Percentiles rank a stretch among this genome's conserved stretches.
Evolutionary conservation across 805 yeast genomes (phyloP).

Genomic region (Candida arabinofermentans): DNA sequence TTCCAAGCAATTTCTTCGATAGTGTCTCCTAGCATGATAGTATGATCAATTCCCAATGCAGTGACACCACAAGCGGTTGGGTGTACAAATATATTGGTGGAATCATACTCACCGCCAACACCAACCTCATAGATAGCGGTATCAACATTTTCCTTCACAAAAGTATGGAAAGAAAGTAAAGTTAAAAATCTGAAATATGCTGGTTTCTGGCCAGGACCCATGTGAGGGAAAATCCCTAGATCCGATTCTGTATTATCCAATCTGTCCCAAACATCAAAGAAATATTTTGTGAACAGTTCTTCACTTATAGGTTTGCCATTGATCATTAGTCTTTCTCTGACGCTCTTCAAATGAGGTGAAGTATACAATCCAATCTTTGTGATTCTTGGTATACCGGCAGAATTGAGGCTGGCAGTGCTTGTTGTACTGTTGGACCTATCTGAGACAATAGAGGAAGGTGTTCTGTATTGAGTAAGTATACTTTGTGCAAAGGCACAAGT

Average conservation of each 20-base stretch:
- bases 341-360: constrained; percentile 92
- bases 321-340: constrained; percentile 85
- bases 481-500: constrained; percentile 93
- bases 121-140: constrained; percentile 97
- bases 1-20: constrained; percentile 92
- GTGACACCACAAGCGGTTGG: constrained; percentile 87
- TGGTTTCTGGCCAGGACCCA: constrained; percentile 73
- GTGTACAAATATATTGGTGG: constrained; percentile 79
- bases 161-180: constrained; percentile 84
- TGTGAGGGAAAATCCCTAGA: constrained; percentile 59
- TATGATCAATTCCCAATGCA: constrained; percentile 89
- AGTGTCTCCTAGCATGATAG: constrained; percentile 79
- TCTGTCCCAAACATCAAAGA: constrained; percentile 91
- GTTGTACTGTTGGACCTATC: constrained; percentile 3
- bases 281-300: constrained; percentile 76
- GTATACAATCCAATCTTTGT: constrained; percentile 87
- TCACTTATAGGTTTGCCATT: constrained; percentile 84
- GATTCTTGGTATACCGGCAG: constrained; percentile 24
- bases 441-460: not conserved
- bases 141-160: constrained; percentile 83
- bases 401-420: not conserved
- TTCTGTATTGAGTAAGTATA: constrained; percentile 61
- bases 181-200: constrained; percentile 92
- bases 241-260: constrained; percentile 53
- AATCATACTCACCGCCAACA: constrained; percentile 95